Percentiles rank a stretch among this genome's conserved stretches.
phyloP scores from a whole-genome alignment of 352 stramenopile genomes.

The Globisporangium okanoganense region DNA sequence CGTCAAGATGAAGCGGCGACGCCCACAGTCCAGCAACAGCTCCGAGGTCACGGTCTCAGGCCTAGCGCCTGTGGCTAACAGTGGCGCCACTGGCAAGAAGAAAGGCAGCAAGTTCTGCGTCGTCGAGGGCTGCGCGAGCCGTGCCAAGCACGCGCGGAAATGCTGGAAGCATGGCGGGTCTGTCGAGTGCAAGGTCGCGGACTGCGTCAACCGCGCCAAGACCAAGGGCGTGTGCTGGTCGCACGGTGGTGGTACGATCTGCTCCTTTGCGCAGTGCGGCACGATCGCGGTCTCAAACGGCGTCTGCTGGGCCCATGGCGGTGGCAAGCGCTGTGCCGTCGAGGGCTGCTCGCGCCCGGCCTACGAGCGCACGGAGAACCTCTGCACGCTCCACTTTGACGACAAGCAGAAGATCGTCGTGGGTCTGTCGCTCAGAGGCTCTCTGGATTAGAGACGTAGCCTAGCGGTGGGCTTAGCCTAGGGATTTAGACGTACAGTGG shows the following conservation, averaged over 20 bases:
- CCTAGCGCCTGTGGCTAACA: not conserved
- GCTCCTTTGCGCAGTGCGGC: slow-evolving; percentile 34
- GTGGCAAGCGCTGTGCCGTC: slow-evolving; percentile 21
- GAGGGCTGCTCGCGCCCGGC: slow-evolving; percentile 28
- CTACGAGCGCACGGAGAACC: slow-evolving; percentile 50
- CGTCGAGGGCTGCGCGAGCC: slow-evolving; percentile 43
- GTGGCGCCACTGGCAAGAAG: slow-evolving; percentile 13
- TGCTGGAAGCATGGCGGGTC: slow-evolving; percentile 62
- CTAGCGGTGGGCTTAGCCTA: too few relatives aligned
- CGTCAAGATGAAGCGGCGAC: slow-evolving; percentile 10
- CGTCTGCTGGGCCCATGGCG: slow-evolving; percentile 41
- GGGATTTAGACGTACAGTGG: not conserved
- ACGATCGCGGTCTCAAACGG: slow-evolving; percentile 58
- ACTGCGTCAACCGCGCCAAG: slow-evolving; percentile 54
- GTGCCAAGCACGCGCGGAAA: slow-evolving; percentile 44
- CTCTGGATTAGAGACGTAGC: too few relatives aligned
- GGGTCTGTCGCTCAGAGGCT: not conserved
- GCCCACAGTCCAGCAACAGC: not conserved
- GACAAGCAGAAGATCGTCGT: slow-evolving; percentile 14
- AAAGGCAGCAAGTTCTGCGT: slow-evolving; percentile 60
- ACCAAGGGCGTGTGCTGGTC: slow-evolving; percentile 62
- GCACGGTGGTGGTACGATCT: slow-evolving; percentile 51
- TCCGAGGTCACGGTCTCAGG: not conserved
- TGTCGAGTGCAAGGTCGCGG: slow-evolving; percentile 51
- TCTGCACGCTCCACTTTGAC: slow-evolving; percentile 48